Percentiles rank a stretch among this genome's conserved stretches.
These are phyloP conservation scores for Dalbergia cochinchinensis DNA, from an alignment of 306 rosid genomes.

Conservation along the genomic window DNA sequence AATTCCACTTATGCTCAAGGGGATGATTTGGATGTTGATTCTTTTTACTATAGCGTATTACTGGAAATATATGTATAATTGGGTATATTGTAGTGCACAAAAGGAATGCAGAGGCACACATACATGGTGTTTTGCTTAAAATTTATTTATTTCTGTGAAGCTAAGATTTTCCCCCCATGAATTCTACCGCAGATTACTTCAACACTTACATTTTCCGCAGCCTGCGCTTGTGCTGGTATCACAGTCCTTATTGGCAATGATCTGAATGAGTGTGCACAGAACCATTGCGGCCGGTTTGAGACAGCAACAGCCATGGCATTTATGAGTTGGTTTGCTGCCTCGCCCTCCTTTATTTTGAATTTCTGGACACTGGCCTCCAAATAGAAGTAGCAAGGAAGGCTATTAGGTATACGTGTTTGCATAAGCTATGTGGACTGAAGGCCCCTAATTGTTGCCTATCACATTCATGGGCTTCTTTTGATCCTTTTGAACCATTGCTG, in stretches of 20 bases:
- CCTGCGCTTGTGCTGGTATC: conserved; percentile 71
- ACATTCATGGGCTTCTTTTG: conserved; percentile 1
- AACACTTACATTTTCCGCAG: conserved; percentile 67
- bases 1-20: neutral
- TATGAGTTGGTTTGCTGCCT: conserved; percentile 69
- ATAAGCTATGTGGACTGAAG: conserved; percentile 36
- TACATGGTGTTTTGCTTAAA: conserved; percentile 1
- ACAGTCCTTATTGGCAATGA: conserved; percentile 70
- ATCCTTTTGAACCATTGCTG: conserved; percentile 15
- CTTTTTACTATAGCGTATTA: too few species aligned
- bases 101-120: neutral
- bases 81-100: neutral
- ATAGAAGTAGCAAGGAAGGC: conserved; percentile 38
- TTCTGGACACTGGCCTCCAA: conserved; percentile 73
- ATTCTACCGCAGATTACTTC: conserved; percentile 65
- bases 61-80: neutral
- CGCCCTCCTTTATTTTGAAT: conserved; percentile 66
- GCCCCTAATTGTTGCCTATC: conserved; percentile 29
- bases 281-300: conserved; percentile 67
- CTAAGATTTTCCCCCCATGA: conserved; percentile 5
- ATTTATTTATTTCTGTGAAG: neutral
- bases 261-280: conserved; percentile 56
- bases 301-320: conserved; percentile 70
- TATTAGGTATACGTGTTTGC: neutral
- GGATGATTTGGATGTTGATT: neutral